These are phyloP conservation scores for Schwanniomyces yamadae DNA, from an alignment of 805 yeast species.

Conservation along the genomic window DNA sequence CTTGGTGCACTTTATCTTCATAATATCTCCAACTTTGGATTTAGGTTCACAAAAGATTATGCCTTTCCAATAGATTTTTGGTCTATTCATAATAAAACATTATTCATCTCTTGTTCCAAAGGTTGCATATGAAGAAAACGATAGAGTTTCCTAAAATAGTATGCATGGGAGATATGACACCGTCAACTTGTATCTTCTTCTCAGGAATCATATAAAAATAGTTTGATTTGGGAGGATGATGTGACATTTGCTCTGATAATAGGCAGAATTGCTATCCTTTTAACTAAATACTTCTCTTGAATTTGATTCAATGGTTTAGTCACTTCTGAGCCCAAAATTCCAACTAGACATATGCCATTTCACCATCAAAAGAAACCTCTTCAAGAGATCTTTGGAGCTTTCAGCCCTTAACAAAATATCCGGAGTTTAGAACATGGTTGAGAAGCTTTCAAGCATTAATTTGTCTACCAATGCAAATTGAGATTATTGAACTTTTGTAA, in stretches of 20 bases:
- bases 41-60: slow-evolving; percentile 86
- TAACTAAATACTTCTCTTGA: slow-evolving; percentile 88
- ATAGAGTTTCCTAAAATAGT: slow-evolving; percentile 92
- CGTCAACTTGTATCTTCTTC: slow-evolving; percentile 80
- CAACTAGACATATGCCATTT: slow-evolving; percentile 93
- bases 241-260: slow-evolving; percentile 95
- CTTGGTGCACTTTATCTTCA: slow-evolving; percentile 65
- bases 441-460: slow-evolving; percentile 93
- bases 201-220: slow-evolving; percentile 88
- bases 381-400: slow-evolving; percentile 51
- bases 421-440: slow-evolving; percentile 84
- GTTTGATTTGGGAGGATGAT: slow-evolving; percentile 95
- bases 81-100: slow-evolving; percentile 86
- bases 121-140: slow-evolving; percentile 79
- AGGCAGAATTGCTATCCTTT: slow-evolving; percentile 64
- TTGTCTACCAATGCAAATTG: slow-evolving; percentile 93
- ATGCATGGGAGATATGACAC: slow-evolving; percentile 82
- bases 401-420: slow-evolving; percentile 71
- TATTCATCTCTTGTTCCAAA: slow-evolving; percentile 67
- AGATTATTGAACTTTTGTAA: slow-evolving; percentile 88
- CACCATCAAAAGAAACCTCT: slow-evolving; percentile 71
- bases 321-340: slow-evolving; percentile 99
- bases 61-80: slow-evolving; percentile 93
- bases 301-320: slow-evolving; percentile 88
- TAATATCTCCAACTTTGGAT: slow-evolving; percentile 90